Evolutionary conservation across 345 rosid genomes (phyloP).

Genomic region (Salix purpurea): DNA sequence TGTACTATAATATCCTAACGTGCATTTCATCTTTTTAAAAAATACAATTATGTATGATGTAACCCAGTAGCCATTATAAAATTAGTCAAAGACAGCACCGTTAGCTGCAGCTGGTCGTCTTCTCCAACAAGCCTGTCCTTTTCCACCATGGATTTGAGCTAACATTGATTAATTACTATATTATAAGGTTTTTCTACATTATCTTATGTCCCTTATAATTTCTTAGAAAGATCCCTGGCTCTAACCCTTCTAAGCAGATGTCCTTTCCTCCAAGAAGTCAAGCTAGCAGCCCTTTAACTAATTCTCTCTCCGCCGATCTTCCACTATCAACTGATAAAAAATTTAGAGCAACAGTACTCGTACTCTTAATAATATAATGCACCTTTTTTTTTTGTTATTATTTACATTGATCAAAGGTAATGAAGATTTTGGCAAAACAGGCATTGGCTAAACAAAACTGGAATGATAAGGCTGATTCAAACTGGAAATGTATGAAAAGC

Average conservation of each 20-base stretch:
- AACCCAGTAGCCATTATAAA: slow-evolving; percentile 18
- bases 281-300: neutral
- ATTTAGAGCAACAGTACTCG: neutral
- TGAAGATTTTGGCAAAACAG: neutral
- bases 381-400: neutral
- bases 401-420: neutral
- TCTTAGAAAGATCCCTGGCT: neutral
- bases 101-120: slow-evolving; percentile 6
- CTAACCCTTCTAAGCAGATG: neutral
- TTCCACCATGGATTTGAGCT: slow-evolving; percentile 17
- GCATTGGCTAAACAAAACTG: neutral
- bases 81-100: neutral
- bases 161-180: neutral
- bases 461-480: neutral
- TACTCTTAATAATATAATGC: neutral
- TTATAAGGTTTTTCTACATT: neutral
- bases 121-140: slow-evolving; percentile 15
- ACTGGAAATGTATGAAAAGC: neutral
- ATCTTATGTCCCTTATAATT: neutral
- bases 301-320: neutral
- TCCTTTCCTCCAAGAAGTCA: slow-evolving; percentile 9
- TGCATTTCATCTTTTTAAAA: slow-evolving; percentile 10
- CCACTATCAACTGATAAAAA: neutral
- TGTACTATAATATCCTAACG: slow-evolving; percentile 13
- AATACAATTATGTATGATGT: neutral